A percentile compares a stretch with the other conserved stretches of the same genome.
Evolutionary conservation across 2,329 filamentous ascomycete genomes (phyloP).

Genomic region (Fusarium tjaetaba): DNA sequence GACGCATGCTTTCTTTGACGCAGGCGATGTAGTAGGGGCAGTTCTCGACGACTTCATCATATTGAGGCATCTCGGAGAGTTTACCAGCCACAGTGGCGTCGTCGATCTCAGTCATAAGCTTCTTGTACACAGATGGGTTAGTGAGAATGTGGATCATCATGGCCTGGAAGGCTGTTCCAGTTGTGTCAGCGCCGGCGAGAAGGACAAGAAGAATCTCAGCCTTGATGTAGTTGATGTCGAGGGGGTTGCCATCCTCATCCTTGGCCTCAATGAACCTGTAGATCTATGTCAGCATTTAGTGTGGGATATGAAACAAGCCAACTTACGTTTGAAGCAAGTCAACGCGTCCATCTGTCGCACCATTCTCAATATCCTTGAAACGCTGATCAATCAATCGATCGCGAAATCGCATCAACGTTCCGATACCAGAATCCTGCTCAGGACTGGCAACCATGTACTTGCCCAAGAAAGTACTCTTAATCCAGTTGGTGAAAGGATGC

Average conservation of each 20-base stretch:
- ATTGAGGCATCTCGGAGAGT: slow-evolving; percentile 47
- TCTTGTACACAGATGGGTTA: slow-evolving; percentile 30
- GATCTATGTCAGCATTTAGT: background rate
- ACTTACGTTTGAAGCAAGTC: slow-evolving; percentile 63
- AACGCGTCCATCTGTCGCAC: slow-evolving; percentile 51
- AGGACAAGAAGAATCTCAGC: slow-evolving; percentile 40
- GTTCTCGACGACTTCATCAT: slow-evolving; percentile 40
- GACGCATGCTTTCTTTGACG: slow-evolving; percentile 62
- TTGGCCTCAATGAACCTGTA: slow-evolving; percentile 22
- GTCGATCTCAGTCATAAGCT: slow-evolving; percentile 40
- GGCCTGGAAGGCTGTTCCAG: slow-evolving; percentile 57
- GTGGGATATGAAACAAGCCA: rapidly evolving
- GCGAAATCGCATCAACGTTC: slow-evolving; percentile 66
- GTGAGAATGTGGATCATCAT: slow-evolving; percentile 48
- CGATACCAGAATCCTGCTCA: slow-evolving; percentile 63
- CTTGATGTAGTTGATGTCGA: slow-evolving; percentile 36
- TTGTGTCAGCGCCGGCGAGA: slow-evolving; percentile 56
- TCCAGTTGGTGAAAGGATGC: slow-evolving; percentile 24
- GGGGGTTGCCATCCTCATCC: slow-evolving; percentile 14
- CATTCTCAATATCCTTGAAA: slow-evolving; percentile 56
- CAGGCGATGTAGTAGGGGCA: slow-evolving; percentile 62
- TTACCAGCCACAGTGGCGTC: slow-evolving; percentile 44
- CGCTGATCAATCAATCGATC: slow-evolving; percentile 62
- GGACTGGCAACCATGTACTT: slow-evolving; percentile 47
- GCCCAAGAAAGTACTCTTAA: slow-evolving; percentile 32